Percentiles rank a stretch among this genome's conserved stretches.
phyloP scores from a whole-genome alignment of 345 rosid genomes.

The Salix dunnii region DNA sequence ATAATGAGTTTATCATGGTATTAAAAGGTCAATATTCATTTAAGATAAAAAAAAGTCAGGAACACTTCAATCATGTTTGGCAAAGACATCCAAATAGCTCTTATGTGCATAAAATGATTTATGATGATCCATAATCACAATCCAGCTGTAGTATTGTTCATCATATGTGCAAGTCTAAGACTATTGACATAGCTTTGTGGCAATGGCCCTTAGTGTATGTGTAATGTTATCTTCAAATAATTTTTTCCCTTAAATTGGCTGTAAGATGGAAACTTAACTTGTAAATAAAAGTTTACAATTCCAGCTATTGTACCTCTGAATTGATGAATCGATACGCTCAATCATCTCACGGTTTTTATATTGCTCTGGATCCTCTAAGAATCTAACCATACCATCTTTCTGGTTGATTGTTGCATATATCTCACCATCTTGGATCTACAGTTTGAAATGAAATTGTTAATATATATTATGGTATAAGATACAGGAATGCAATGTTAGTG shows the following conservation, averaged over 20 bases:
- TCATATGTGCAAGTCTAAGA: not conserved
- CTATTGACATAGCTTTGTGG: not conserved
- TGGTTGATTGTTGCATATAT: conserved; percentile 95
- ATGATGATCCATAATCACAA: not conserved
- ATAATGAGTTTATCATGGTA: too few species aligned
- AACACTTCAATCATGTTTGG: not conserved
- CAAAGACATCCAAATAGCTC: not conserved
- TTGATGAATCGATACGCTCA: conserved; percentile 71
- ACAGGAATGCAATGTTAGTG: too few species aligned
- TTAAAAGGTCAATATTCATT: not conserved
- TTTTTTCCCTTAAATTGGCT: not conserved
- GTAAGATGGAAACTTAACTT: not conserved
- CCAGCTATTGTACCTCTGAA: conserved; percentile 58
- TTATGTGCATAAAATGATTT: not conserved
- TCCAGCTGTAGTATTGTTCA: not conserved
- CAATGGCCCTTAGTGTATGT: not conserved
- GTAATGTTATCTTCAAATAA: conserved; percentile 1
- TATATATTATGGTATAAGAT: not conserved
- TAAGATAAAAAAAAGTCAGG: not conserved
- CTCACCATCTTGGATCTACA: conserved; percentile 93
- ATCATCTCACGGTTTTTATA: conserved; percentile 89
- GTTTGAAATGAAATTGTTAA: conserved; percentile 13
- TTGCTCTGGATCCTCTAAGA: conserved; percentile 95
- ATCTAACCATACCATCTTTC: conserved; percentile 99
- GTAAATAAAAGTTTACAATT: not conserved